phyloP scores from a whole-genome alignment of 2,329 filamentous ascomycete genomes.

The Venturia carpophila region DNA sequence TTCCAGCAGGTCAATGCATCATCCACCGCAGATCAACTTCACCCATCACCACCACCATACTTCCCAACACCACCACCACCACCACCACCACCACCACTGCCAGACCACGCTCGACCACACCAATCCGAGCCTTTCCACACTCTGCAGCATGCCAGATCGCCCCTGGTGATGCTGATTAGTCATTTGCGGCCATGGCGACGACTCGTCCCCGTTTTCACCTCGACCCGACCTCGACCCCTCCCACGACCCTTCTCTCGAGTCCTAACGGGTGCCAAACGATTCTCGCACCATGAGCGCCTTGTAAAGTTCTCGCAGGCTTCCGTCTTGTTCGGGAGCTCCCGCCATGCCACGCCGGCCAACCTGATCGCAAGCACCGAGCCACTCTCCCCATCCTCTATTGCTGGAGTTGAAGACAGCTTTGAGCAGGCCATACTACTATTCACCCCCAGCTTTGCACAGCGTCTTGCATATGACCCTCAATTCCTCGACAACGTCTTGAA shows the following conservation, averaged over 20 bases:
- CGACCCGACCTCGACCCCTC: background rate
- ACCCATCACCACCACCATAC: no score
- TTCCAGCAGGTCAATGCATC: no score
- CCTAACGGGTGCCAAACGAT: background rate
- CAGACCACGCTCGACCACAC: background rate
- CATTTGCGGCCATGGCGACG: slow-evolving; percentile 17
- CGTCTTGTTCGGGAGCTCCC: background rate
- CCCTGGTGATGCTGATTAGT: slow-evolving; percentile 13
- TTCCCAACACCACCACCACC: background rate
- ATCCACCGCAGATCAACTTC: no score
- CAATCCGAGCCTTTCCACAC: background rate
- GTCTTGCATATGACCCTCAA: background rate
- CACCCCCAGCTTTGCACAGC: slow-evolving; percentile 14
- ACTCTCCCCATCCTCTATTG: background rate
- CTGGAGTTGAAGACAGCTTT: background rate
- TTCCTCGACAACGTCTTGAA: slow-evolving; percentile 10
- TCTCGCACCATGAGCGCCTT: background rate
- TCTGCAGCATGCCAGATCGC: slow-evolving; percentile 6
- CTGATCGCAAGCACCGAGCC: slow-evolving; percentile 11
- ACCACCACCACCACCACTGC: background rate
- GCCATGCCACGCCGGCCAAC: background rate
- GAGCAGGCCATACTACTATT: slow-evolving; percentile 12
- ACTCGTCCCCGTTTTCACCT: background rate
- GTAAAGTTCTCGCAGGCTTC: background rate
- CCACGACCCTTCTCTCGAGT: background rate